Evolutionary conservation across 2,329 filamentous ascomycete genomes (phyloP), one percentile per base, ranked within the genome.

Genomic region (Aspergillus hiratsukae): DNA sequence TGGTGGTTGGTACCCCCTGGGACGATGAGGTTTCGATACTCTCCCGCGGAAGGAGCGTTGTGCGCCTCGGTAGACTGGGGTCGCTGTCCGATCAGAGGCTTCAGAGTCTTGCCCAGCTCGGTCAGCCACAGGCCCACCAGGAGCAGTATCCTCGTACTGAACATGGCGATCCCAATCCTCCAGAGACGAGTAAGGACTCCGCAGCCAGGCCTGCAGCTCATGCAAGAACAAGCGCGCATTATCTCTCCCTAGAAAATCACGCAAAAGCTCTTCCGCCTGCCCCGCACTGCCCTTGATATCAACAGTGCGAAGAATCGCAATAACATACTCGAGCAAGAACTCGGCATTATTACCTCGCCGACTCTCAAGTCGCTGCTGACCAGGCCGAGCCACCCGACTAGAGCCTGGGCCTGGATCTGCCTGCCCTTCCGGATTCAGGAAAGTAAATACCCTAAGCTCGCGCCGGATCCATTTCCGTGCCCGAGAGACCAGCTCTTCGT

Each of bases 301-400:
- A 17, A 94, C 84, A 0, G 86, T 90, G 70, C 90, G 92, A 57
- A 97, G 75, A 23, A 97, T 88, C 9, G 88, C 88, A 43, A 97
- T 75, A 53, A 96, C 84, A 70, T 95, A 96, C 66, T 95, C 90
- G 9, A 97, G 81, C 10, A 97, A 73, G 60, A 92, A 96, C 67
- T 96, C 91, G 7, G 88, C 84, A 66, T 92, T 93, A 62, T 83
- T 87, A 4, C 81, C 81, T 43, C 83, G 75, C 40, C 81, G 76
- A 50, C 69, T 71, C 56, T 69, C 67, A 31, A 75, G 63, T 51
- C 72, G 63, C 53, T 70, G 69, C 10, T 61, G 62, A 1, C 72
- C 71, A 7, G 71, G 57, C 37, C 68, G 64, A 54, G 66, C 51
- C 23, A 64, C 55, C 19, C 56, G 51, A 45, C 55, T 52, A 11